Evolutionary conservation across 2,329 filamentous ascomycete genomes (phyloP).

Genomic region (Penicillium fuscoglaucum): DNA sequence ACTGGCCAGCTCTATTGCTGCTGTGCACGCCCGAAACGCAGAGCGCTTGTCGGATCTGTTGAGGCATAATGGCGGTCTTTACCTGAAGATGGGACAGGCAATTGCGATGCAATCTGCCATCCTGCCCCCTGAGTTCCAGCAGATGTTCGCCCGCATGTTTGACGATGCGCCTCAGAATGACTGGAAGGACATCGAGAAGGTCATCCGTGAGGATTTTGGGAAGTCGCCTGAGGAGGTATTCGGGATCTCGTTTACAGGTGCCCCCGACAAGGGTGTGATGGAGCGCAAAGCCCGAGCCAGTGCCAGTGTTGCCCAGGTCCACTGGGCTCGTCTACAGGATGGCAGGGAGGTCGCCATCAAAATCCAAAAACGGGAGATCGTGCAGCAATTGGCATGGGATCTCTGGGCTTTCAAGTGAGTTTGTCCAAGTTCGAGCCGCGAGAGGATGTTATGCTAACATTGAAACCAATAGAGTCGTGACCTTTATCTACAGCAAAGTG

Average conservation of each 20-base stretch:
- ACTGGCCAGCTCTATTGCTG: slow-evolving; percentile 69
- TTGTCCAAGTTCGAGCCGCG: background rate
- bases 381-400: slow-evolving; percentile 88
- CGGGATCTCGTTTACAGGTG: slow-evolving; percentile 76
- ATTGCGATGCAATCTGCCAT: slow-evolving; percentile 98
- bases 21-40: slow-evolving; percentile 81
- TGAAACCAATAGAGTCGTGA: slow-evolving; percentile 64
- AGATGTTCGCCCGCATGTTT: slow-evolving; percentile 96
- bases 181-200: slow-evolving; percentile 81
- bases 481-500: slow-evolving; percentile 77
- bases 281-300: slow-evolving; percentile 70
- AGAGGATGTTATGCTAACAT: slow-evolving; percentile 15
- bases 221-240: slow-evolving; percentile 86
- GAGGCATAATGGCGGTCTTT: slow-evolving; percentile 83
- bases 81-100: slow-evolving; percentile 96
- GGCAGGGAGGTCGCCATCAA: slow-evolving; percentile 93
- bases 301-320: slow-evolving; percentile 93
- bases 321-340: slow-evolving; percentile 84
- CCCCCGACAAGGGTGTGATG: slow-evolving; percentile 64
- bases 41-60: slow-evolving; percentile 79
- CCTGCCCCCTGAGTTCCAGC: slow-evolving; percentile 88
- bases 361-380: slow-evolving; percentile 94
- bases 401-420: slow-evolving; percentile 86
- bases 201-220: slow-evolving; percentile 85
- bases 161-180: slow-evolving; percentile 93